phyloP scores from a whole-genome alignment of 139 green algal genomes.

The Picochlorum sp. region DNA sequence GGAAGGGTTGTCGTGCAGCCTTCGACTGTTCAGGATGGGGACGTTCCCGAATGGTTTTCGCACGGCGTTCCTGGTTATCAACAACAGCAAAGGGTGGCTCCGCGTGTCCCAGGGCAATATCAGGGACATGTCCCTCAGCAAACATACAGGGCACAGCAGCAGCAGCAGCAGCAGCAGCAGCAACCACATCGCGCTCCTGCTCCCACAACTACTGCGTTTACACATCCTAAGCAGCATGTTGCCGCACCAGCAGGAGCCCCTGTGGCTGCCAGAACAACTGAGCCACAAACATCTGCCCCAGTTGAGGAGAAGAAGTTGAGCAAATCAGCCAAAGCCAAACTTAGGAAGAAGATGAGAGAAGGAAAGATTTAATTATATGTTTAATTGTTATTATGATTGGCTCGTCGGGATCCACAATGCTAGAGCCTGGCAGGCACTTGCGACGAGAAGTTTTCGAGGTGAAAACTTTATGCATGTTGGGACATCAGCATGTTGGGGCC shows the following conservation, averaged over 20 bases:
- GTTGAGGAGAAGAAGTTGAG: slow-evolving; percentile 19
- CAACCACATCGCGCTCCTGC: background rate
- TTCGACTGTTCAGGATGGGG: slow-evolving; percentile 21
- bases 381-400: background rate
- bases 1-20: slow-evolving; percentile 30
- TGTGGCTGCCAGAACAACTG: slow-evolving; percentile 8
- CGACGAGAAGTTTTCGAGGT: slow-evolving; percentile 63
- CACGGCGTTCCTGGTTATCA: background rate
- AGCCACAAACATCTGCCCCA: background rate
- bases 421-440: slow-evolving; percentile 59
- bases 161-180: slow-evolving; percentile 2
- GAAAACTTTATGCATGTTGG: slow-evolving; percentile 62
- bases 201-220: background rate
- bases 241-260: background rate
- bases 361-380: slow-evolving; percentile 22
- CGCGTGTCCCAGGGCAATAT: background rate
- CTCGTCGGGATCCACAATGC: slow-evolving; percentile 68
- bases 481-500: slow-evolving; percentile 53
- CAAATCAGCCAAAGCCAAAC: slow-evolving; percentile 23
- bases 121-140: background rate
- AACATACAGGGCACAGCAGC: background rate
- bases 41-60: slow-evolving; percentile 20
- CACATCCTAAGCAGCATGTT: background rate
- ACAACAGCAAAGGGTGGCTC: background rate
- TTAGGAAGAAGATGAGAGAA: slow-evolving; percentile 39